Base-by-base conservation (phyloP, 257 asterid species). In the Lantana camara region DNA sequence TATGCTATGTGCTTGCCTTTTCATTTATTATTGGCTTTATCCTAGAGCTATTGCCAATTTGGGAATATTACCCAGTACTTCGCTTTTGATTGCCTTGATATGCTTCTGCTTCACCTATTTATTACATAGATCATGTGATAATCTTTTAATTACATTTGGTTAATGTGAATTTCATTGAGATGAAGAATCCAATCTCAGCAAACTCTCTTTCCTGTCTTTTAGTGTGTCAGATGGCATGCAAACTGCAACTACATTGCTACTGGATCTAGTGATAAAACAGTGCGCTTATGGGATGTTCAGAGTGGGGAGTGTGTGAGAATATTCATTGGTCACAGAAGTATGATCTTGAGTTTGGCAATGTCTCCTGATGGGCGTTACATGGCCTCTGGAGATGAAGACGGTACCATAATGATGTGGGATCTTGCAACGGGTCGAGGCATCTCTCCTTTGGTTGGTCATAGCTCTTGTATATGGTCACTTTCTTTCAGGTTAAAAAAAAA, bases 361-460 rank as follows among this genome's bases (percentile, higher is more conserved):
- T 94, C 99, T 10, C 95, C 96, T 21, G 97, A 90, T 69, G 99
- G 99, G 63, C 95, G 96, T 54, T 88, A 88, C 54, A 88, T 94
- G 99, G 99, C 99, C 53, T 94, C 99, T 37, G 99, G 97, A 20
- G 99, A 94, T 64, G 99, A 94, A 82, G 99, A 94, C 67, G 99
- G 99, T 61, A 83, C 83, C 23, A 87, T 94, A 59, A 94, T 94
- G 99, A 88, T 86, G 93, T 94, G 99, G 99, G 99, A 94, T 75
- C 95, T 94, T 42, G 87, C 95, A 22, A 87, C 95, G 55, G 99
- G 96, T 42, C 95, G 96, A 17, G 85, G 97, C 59, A 79, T 94
- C 63, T 77, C 95, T 52, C 99, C 99, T 41, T 80, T 94, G 74
- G 85, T 84, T 49, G 97, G 99, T 41, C 99, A 94, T 78, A 76